A percentile compares a stretch with the other conserved stretches of the same genome.
phyloP scores from a whole-genome alignment of 306 rosid genomes.

The Hylodesmum podocarpum region DNA sequence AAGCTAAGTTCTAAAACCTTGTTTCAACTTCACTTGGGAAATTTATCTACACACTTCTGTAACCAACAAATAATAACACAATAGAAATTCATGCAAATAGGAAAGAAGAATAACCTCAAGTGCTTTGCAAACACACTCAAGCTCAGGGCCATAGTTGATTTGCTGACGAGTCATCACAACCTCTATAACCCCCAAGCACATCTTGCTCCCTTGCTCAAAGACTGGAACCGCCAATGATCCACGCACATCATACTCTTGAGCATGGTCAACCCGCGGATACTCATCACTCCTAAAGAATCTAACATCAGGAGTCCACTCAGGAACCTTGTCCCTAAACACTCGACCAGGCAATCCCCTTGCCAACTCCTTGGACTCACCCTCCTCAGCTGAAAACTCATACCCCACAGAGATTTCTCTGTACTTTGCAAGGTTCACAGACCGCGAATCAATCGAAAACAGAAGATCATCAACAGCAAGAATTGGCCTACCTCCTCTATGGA shows the following conservation, averaged over 20 bases:
- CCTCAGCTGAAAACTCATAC: constrained; percentile 65
- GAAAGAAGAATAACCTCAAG: constrained; percentile 71
- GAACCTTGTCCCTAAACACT: constrained; percentile 72
- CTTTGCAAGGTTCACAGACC: constrained; percentile 58
- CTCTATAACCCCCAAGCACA: constrained; percentile 92
- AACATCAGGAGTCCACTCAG: constrained; percentile 99
- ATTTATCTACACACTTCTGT: background rate
- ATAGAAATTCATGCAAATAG: constrained; percentile 18
- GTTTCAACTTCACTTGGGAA: constrained; percentile 8
- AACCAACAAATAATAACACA: background rate
- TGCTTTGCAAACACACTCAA: constrained; percentile 80
- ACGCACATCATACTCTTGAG: constrained; percentile 66
- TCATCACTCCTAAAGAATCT: constrained; percentile 72
- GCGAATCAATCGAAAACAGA: constrained; percentile 56
- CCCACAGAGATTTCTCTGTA: constrained; percentile 64
- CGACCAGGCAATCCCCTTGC: constrained; percentile 79
- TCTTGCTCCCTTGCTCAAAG: constrained; percentile 71
- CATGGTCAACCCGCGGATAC: constrained; percentile 74
- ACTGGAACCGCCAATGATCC: constrained; percentile 89
- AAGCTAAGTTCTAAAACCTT: constrained; percentile 15
- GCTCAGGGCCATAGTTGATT: constrained; percentile 64
- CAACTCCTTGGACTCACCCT: constrained; percentile 50
- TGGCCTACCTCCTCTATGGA: constrained; percentile 55
- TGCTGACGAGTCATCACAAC: constrained; percentile 75
- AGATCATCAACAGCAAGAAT: constrained; percentile 62